These are phyloP conservation scores for Cenchrus fungigraminus DNA, from an alignment of 176 grass and related monocot genomes.

Conservation along the genomic window DNA sequence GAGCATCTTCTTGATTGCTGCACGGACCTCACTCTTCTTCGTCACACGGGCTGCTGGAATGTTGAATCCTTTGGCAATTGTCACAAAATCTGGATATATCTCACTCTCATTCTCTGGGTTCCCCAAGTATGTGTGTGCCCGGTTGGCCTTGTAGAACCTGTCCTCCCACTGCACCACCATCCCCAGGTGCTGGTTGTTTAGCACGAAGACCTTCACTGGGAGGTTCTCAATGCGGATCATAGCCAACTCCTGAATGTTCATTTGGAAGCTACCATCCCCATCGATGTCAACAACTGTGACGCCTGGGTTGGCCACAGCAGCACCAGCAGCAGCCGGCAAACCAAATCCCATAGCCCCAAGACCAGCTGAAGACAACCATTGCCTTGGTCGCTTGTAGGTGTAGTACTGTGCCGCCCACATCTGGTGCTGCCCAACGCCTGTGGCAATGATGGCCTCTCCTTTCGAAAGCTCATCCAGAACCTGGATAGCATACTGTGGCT, in stretches of 20 bases:
- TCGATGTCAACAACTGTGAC: conserved; percentile 90
- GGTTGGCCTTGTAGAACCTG: conserved; percentile 91
- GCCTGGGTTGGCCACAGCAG: conserved; percentile 82
- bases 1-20: conserved; percentile 85
- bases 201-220: conserved; percentile 69
- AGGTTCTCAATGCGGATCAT: conserved; percentile 89
- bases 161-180: conserved; percentile 96
- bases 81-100: conserved; percentile 93
- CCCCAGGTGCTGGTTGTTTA: conserved; percentile 96
- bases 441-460: conserved; percentile 81
- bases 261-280: conserved; percentile 90
- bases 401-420: conserved; percentile 99
- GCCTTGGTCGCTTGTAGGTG: conserved; percentile 71
- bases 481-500: conserved; percentile 83
- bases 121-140: conserved; percentile 88
- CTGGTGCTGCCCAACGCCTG: conserved; percentile 92
- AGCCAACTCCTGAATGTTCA: conserved; percentile 95
- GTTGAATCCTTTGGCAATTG: conserved; percentile 75
- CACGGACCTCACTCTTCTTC: conserved; percentile 70
- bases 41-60: conserved; percentile 85
- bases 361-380: conserved; percentile 75
- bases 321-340: conserved; percentile 84
- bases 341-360: conserved; percentile 96
- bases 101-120: conserved; percentile 74
- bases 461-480: conserved; percentile 85